Evolutionary conservation across 345 rosid species (phyloP), one percentile per base, ranked within the genome.

Genomic region (Gossypium anomalum): DNA sequence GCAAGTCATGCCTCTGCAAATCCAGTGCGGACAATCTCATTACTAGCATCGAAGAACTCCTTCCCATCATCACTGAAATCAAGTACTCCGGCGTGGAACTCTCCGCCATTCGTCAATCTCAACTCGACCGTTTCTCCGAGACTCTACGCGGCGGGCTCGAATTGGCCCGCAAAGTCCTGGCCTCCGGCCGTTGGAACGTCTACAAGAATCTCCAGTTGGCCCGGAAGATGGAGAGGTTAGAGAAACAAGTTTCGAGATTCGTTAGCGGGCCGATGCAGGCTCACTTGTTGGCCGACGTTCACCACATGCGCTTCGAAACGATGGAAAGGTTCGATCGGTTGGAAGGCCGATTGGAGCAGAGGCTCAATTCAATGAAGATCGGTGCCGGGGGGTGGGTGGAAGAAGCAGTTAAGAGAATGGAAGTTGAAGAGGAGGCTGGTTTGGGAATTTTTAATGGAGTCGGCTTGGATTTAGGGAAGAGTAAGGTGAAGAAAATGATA

Each of bases 51-150:
- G 13, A 86, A 0, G 68, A 51, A 0, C 80, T 89, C 53, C 75
- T 63, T 3, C 92, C 93, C 11, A 87, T 84, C 20, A 80, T 92
- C 80, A 76, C 23, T 0, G 97, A 94, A 83, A 89, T 89, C 60
- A 89, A 90, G 47, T 89, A 67, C 81, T 77, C 94, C 71, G 98
- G 97, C 80, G 95, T 88, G 6, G 98, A 94, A 75, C 86, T 94
- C 4, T 84, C 93, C 9, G 59, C 82, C 14, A 0, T 38, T 15
- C 97, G 98, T 9, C 98, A 94, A 17, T n/a, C 25, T 65, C 94
- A 90, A 61, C 92, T 94, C 48, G 83, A 89, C 76, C 82, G 78
- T 27, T 80, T 94, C 55, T 67, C 78, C 0, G 85, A 73, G 19
- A 79, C 83, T 7, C 77, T 92, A 9, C 59, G 45, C 6, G 84